Base-by-base conservation (phyloP, 2,329 filamentous ascomycete species). In the Pseudocercospora macadamiae region DNA sequence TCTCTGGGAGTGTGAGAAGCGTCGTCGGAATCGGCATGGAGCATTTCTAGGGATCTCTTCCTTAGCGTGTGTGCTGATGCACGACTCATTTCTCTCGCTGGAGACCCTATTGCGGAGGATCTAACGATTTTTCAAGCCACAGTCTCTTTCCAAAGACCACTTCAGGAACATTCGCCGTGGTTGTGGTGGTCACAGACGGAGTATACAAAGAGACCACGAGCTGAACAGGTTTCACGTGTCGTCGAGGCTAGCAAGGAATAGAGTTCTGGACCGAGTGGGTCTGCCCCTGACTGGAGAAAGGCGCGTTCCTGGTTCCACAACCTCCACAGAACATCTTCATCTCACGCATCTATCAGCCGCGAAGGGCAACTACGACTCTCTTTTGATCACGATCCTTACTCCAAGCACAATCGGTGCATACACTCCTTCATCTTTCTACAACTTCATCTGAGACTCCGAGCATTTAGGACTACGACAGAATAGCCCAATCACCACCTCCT, bases 381-480 rank as follows among this genome's bases (percentile, higher is more conserved):
- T 42, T 45, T 47, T 51, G 45, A 32, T 51, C 54, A 57, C 54
- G 37, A 49, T 42, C 19, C 26, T 34, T 49, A 45, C 4, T 21
- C n/a, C 25, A 32, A 45, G 30, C 45, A 45, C 54, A 49, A 42
- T 18, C 16, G 28, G 58, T 60, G 58, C 54, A 54, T 54, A 44
- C 58, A 54, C 54, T 60, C 58, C 44, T 60, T 49, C 25, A 49
- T 60, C 28, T 28, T 28, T 28, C 28, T 34, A 30, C 28, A 18
- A 32, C 25, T 32, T 23, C 5, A 16, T 21, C 18, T 12, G 18
- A 25, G n/a, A n/a, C n/a, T n/a, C n/a, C n/a, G n/a, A 39, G 44
- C 54, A 36, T 26, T 32, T 25, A 39, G 32, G 30, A 32, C 42
- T 25, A 54, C 54, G 48, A 44, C 42, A 51, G 44, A 49, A 37